Conservation (phyloP, 2,329 filamentous ascomycete genomes). For the Eurotiales sp. region DNA sequence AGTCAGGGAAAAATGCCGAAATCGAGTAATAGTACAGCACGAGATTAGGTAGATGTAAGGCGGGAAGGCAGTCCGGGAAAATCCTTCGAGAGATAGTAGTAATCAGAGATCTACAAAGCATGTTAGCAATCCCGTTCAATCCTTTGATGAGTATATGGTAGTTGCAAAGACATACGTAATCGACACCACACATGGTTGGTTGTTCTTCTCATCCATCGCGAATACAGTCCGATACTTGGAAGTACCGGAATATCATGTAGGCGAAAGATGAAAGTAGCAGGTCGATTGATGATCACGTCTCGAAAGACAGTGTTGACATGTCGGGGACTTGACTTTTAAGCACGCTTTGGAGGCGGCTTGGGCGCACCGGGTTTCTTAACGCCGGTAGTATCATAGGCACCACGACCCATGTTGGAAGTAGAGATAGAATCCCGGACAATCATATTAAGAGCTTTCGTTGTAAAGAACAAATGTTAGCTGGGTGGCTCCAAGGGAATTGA, state of each 20-base stretch:
- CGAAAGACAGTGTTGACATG: too few species aligned
- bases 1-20: background rate
- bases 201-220: too few species aligned
- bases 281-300: too few species aligned
- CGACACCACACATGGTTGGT: background rate
- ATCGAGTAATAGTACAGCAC: constrained; percentile 7
- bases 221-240: too few species aligned
- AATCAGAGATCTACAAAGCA: background rate
- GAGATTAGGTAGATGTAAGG: constrained; percentile 1
- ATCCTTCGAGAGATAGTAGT: background rate
- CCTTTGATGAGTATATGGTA: background rate
- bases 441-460: constrained; percentile 34
- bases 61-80: background rate
- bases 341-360: constrained; percentile 41
- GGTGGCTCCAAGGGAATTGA: too few species aligned
- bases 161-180: background rate
- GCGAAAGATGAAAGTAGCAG: background rate
- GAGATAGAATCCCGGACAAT: constrained; percentile 39
- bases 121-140: background rate
- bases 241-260: background rate
- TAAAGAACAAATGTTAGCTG: too few species aligned
- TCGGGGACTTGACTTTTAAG: constrained; percentile 10
- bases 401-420: constrained; percentile 48
- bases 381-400: constrained; percentile 51
- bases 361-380: constrained; percentile 46